These are phyloP conservation scores for Alisma plantagoaquatica DNA, from an alignment of 106 monocot species.

Conservation along the genomic window DNA sequence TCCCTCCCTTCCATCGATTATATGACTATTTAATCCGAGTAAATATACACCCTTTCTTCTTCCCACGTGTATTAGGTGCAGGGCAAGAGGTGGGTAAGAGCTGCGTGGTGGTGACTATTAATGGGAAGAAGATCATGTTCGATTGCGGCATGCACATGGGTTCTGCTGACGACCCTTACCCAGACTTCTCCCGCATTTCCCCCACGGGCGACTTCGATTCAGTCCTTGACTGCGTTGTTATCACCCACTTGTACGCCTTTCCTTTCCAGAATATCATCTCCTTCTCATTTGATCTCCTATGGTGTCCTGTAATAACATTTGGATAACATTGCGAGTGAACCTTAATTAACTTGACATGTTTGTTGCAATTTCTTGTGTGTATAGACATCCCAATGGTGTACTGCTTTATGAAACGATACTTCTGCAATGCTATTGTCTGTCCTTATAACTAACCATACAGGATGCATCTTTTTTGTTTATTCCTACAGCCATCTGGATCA, in stretches of 20 bases:
- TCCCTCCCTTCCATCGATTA: not conserved
- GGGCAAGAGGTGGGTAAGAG: slow-evolving; percentile 99
- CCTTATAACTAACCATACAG: too few species aligned
- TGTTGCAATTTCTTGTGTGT: too few species aligned
- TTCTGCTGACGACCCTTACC: slow-evolving; percentile 54
- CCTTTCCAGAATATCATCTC: not conserved
- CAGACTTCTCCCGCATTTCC: slow-evolving; percentile 82
- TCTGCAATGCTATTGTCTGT: too few species aligned
- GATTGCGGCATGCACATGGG: slow-evolving; percentile 99
- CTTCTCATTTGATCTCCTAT: not conserved
- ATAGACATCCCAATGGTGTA: too few species aligned
- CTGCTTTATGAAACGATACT: too few species aligned
- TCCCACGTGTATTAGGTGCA: too few species aligned
- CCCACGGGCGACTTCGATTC: slow-evolving; percentile 37
- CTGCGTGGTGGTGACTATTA: slow-evolving; percentile 74
- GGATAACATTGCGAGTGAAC: too few species aligned
- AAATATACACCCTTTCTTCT: too few species aligned
- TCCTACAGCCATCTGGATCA: slow-evolving; percentile 83
- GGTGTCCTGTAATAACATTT: not conserved
- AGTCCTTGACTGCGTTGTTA: slow-evolving; percentile 55
- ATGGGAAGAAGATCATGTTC: slow-evolving; percentile 89
- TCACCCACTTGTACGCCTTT: slow-evolving; percentile 85
- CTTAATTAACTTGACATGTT: too few species aligned
- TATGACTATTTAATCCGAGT: not conserved
- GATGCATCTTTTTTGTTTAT: not conserved